Percentiles rank a stretch among this genome's conserved stretches.
These are phyloP conservation scores for Colletotrichum sp. DNA, from an alignment of 2,329 filamentous ascomycete genomes.

Conservation along the genomic window DNA sequence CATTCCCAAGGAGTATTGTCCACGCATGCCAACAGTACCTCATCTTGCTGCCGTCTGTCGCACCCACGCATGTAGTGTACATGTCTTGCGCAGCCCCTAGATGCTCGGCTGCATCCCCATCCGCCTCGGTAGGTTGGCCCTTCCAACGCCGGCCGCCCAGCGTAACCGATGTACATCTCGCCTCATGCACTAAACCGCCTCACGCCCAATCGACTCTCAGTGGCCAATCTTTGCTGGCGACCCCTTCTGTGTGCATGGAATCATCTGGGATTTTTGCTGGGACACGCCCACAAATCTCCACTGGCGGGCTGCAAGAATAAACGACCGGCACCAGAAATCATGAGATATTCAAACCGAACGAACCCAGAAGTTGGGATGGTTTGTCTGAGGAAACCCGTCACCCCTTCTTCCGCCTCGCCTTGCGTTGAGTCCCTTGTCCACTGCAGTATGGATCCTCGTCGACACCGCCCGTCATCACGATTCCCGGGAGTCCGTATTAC, in stretches of 20 bases:
- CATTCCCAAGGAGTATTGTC: not conserved
- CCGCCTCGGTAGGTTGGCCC: not conserved
- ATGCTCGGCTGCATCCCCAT: not conserved
- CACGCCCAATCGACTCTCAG: not conserved
- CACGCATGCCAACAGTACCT: not conserved
- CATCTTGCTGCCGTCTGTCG: not conserved
- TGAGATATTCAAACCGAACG: not conserved
- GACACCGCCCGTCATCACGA: not conserved
- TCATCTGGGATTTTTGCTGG: not conserved
- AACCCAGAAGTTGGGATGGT: not conserved
- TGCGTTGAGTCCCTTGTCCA: not conserved
- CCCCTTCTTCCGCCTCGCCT: not conserved
- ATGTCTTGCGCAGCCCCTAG: not conserved
- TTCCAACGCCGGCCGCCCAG: not conserved
- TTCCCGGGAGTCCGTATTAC: not conserved
- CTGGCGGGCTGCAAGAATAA: not conserved
- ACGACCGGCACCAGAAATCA: not conserved
- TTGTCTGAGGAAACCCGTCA: not conserved
- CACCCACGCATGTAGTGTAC: not conserved
- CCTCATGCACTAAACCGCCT: slow-evolving; percentile 4
- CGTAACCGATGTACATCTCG: not conserved
- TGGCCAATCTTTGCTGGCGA: not conserved
- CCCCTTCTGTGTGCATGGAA: not conserved
- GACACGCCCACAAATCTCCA: not conserved
- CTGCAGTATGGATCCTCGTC: not conserved